Evolutionary conservation across 2,329 filamentous ascomycete genomes (phyloP).

Genomic region (Aphanoascus verrucosus): DNA sequence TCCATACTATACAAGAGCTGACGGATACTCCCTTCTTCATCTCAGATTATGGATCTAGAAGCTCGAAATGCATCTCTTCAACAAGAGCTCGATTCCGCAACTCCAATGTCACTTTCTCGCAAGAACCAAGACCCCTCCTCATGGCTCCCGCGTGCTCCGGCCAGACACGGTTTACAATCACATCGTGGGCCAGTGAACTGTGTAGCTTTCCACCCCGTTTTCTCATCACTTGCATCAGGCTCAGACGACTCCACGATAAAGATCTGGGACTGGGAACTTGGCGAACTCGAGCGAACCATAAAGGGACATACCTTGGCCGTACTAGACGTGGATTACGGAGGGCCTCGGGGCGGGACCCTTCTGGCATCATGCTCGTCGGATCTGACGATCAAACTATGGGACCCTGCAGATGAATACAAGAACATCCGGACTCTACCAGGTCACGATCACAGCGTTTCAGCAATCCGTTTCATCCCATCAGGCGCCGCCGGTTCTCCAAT

Average conservation of each 20-base stretch:
- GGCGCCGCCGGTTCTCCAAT: constrained; percentile 65
- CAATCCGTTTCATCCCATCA: constrained; percentile 77
- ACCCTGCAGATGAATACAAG: constrained; percentile 84
- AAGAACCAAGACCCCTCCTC: constrained; percentile 72
- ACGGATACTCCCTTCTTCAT: neutral
- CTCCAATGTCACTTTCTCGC: constrained; percentile 63
- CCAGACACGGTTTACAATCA: constrained; percentile 71
- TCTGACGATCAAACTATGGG: constrained; percentile 90
- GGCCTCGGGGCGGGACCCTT: constrained; percentile 66
- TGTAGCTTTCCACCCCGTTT: constrained; percentile 84
- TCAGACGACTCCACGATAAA: constrained; percentile 92
- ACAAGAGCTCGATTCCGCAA: constrained; percentile 72
- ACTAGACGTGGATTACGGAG: constrained; percentile 80
- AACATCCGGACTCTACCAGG: constrained; percentile 85
- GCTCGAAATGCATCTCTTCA: constrained; percentile 62
- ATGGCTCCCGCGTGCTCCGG: constrained; percentile 77
- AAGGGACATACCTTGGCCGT: constrained; percentile 89
- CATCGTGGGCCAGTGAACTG: constrained; percentile 74
- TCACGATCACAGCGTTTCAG: constrained; percentile 84
- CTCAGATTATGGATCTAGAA: constrained; percentile 85
- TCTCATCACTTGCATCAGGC: constrained; percentile 78
- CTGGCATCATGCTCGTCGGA: constrained; percentile 79
- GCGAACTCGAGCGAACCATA: constrained; percentile 78
- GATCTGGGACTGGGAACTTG: constrained; percentile 94
- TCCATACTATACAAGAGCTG: neutral